phyloP scores from a whole-genome alignment of 192 early-diverging fungal genomes.

The Funneliformis geosporum region DNA sequence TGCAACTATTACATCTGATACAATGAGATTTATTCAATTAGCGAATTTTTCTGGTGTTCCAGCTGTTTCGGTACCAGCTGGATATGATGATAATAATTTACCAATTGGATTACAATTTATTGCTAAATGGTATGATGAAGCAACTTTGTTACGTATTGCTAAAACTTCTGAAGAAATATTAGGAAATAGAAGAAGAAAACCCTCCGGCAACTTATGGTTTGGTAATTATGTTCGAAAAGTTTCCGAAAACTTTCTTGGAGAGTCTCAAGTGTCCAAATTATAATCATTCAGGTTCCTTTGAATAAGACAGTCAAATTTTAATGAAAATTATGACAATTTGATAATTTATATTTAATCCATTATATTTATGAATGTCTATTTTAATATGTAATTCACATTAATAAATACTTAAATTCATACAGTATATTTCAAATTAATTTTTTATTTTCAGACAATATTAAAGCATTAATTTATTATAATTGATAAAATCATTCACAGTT shows the following conservation, averaged over 20 bases:
- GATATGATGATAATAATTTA: conserved; percentile 52
- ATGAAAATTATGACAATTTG: too few species aligned
- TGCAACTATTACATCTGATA: conserved; percentile 48
- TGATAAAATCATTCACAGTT: too few species aligned
- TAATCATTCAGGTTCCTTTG: too few species aligned
- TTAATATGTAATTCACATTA: too few species aligned
- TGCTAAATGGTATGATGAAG: conserved; percentile 71
- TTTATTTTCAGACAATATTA: too few species aligned
- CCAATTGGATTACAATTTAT: conserved; percentile 72
- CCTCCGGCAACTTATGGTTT: conserved; percentile 29
- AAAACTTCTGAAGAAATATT: conserved; percentile 52
- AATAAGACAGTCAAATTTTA: too few species aligned
- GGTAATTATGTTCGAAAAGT: conserved; percentile 15
- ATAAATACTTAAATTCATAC: too few species aligned
- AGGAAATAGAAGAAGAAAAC: conserved; percentile 40
- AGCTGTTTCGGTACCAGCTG: conserved; percentile 61
- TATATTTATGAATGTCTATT: too few species aligned
- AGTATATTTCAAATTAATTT: too few species aligned
- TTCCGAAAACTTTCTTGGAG: background rate
- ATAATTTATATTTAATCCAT: too few species aligned
- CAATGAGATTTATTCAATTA: conserved; percentile 62
- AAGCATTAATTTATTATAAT: too few species aligned
- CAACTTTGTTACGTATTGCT: conserved; percentile 58
- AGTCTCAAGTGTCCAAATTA: background rate
- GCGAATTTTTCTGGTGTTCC: conserved; percentile 71